Evolutionary conservation across 2,329 filamentous ascomycete genomes (phyloP), one percentile per base, ranked within the genome.

Genomic region (Curvularia eragrostidis): DNA sequence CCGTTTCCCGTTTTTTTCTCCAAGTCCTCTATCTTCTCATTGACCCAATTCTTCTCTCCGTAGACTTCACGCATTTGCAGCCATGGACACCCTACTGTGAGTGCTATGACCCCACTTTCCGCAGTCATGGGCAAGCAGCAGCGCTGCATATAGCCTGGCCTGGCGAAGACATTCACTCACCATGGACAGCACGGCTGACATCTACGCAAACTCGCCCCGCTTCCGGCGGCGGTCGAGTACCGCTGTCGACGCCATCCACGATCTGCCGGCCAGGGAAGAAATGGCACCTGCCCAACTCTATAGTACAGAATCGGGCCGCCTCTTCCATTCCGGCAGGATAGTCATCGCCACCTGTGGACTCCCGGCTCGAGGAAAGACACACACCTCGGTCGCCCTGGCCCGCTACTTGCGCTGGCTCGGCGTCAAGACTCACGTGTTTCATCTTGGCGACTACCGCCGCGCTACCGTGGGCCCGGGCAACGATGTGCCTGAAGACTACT

Each of bases 401-500:
- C 89, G 95, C 44, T 99, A 99, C 80, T 83, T 99, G 43, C 88
- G 93, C 77, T 99, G 95, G 95, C 85, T 99, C 38, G 95, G 95
- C 62, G 95, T 99, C 58, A 99, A 99, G 81, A 98, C 95, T 32
- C 90, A 94, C 66, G 96, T 98, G 68, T 99, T 99, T 76, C 95
- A 99, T 75, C 83, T 99, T 15, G 95, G 96, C 56, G 95, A 99
- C 78, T 99, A 99, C 77, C 90, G 95, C 65, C 87, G 95, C 74
- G 93, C 93, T 30, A 96, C 94, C 15, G 87, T 98, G 63, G 93
- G 92, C 18, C 87, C 88, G 41, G 91, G 89, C 13, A 89, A 89
- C 55, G 87, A 93, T 56, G 90, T 99, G 15, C 96, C 95, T 1
- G 91, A 97, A 63, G 95, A 99, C 75, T 99, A 99, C 78, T 99